phyloP scores from a whole-genome alignment of 164 flowering plant species.

The Santalum album region DNA sequence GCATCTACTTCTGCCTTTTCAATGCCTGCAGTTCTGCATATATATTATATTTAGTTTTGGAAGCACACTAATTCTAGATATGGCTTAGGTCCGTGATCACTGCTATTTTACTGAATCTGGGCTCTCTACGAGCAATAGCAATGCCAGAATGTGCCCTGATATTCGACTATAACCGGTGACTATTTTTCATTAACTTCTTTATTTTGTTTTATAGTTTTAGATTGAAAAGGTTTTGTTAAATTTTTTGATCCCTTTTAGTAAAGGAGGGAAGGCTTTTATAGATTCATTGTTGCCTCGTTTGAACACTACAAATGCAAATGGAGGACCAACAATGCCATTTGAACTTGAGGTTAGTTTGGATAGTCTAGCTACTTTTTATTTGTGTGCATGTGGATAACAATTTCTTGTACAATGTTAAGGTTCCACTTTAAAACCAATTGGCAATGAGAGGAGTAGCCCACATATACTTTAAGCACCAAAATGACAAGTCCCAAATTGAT shows the following conservation, averaged over 20 bases:
- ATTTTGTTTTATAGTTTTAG: background rate
- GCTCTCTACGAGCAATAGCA: conserved; percentile 80
- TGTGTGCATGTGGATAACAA: no score
- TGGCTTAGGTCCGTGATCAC: conserved; percentile 78
- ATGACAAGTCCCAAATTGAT: no score
- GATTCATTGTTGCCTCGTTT: conserved; percentile 81
- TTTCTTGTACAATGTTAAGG: no score
- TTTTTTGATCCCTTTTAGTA: conserved; percentile 28
- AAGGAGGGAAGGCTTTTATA: conserved; percentile 83
- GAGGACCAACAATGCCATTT: conserved; percentile 86
- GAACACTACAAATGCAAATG: conserved; percentile 60
- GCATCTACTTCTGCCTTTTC: background rate
- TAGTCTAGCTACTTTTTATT: background rate
- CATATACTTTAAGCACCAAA: no score
- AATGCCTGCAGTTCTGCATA: background rate
- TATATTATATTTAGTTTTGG: no score
- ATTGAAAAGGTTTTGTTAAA: background rate
- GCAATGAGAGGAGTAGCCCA: no score
- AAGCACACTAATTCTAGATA: no score
- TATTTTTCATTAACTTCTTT: no score
- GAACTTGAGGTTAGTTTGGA: conserved; percentile 72
- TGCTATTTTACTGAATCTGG: conserved; percentile 85
- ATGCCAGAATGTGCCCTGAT: conserved; percentile 81
- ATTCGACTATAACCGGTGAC: conserved; percentile 81
- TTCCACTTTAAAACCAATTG: no score